phyloP scores from a whole-genome alignment of 305 asterid genomes.

The Fraxinus baroniana region DNA sequence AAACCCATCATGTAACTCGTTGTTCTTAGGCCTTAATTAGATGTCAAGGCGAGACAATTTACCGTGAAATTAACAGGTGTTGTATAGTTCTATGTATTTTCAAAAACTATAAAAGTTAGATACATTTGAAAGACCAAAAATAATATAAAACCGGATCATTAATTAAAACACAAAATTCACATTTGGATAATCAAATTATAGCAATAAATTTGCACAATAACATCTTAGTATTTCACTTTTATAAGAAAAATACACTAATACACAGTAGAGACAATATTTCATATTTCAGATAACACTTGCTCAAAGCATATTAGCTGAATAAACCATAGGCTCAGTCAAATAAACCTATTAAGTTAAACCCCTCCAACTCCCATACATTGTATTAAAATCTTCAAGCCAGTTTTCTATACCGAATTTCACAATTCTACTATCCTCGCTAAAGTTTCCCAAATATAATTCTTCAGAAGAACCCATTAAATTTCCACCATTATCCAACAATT shows the following conservation, averaged over 20 bases:
- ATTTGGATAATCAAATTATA: background rate
- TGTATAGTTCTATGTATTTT: background rate
- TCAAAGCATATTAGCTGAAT: background rate
- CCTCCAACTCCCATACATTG: background rate
- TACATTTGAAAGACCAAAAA: background rate
- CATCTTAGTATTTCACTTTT: background rate
- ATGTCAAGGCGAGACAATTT: background rate
- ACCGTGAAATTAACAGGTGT: background rate
- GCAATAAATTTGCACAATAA: background rate
- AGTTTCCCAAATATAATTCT: background rate
- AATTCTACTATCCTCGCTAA: background rate
- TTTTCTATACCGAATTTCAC: background rate
- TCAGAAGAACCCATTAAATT: constrained; percentile 10
- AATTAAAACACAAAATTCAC: background rate
- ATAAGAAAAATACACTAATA: background rate
- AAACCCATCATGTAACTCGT: background rate
- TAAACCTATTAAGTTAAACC: background rate
- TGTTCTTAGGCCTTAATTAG: background rate
- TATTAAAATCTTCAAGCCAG: background rate
- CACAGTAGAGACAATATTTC: background rate
- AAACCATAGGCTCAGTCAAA: background rate
- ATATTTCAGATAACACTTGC: background rate
- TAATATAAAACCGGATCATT: background rate
- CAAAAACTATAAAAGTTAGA: background rate
- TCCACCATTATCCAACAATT: background rate